Conservation (phyloP, 108 stramenopile genomes). For the Pseudonitzschia multistriata region DNA sequence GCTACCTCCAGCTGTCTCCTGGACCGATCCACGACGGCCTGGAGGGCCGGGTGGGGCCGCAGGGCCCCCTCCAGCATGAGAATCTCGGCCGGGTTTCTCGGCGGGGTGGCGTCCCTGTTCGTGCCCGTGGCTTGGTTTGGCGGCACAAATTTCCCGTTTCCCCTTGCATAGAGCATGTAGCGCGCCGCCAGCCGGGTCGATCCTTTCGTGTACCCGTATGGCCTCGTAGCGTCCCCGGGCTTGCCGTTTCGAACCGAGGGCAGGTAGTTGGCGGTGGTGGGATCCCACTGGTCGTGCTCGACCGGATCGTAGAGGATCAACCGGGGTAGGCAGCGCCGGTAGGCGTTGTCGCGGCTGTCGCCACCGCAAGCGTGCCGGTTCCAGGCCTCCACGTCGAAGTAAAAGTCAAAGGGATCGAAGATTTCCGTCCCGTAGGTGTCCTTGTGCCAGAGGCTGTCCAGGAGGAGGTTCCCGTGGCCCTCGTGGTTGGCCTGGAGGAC, state of each 20-base stretch:
- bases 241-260: not conserved
- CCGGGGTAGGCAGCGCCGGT: constrained; percentile 5
- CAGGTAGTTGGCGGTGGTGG: not conserved
- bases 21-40: constrained; percentile 5
- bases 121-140: constrained; percentile 1
- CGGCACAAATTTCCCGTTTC: not conserved
- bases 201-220: not conserved
- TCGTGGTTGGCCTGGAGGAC: constrained; percentile 14
- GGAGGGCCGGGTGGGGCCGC: constrained; percentile 25
- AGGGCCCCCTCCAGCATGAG: constrained; percentile 32
- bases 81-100: constrained; percentile 23
- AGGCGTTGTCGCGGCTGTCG: not conserved
- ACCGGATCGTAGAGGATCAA: constrained; percentile 18
- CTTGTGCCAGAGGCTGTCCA: constrained; percentile 22
- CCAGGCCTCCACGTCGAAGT: constrained; percentile 34
- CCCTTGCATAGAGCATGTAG: not conserved
- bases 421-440: constrained; percentile 29
- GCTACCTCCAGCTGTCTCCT: not conserved
- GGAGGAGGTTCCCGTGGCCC: constrained; percentile 20
- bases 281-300: constrained; percentile 25
- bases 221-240: not conserved
- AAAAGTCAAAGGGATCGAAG: constrained; percentile 13
- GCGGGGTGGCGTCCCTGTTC: not conserved
- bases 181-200: not conserved
- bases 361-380: constrained; percentile 16